These are phyloP conservation scores for Euryodendron excelsum DNA, from an alignment of 148 eudicot genomes.

Conservation along the genomic window DNA sequence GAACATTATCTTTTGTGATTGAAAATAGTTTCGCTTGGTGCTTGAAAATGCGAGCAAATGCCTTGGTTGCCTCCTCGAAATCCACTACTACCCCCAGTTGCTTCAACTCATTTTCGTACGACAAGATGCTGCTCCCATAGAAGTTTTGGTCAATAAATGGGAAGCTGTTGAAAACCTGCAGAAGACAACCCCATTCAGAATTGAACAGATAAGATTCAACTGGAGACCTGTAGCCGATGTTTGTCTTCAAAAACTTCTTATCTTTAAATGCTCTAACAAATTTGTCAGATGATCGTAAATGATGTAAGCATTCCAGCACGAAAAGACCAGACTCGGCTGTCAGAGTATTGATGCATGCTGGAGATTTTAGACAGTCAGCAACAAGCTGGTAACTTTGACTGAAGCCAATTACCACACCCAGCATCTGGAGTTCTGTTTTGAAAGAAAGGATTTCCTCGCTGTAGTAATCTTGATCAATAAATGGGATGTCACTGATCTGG, in stretches of 20 bases:
- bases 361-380: conserved; percentile 36
- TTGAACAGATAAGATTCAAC: conserved; percentile 39
- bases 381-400: conserved; percentile 35
- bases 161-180: conserved; percentile 43
- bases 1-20: conserved; percentile 32
- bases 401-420: conserved; percentile 47
- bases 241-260: conserved; percentile 44
- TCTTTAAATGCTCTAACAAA: conserved; percentile 31
- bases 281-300: conserved; percentile 20
- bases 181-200: conserved; percentile 55
- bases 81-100: conserved; percentile 52
- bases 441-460: conserved; percentile 30
- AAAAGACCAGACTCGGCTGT: conserved; percentile 32
- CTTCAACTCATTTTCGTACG: conserved; percentile 30
- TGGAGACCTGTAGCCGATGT: conserved; percentile 41
- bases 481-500: conserved; percentile 44
- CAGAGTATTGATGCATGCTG: conserved; percentile 16
- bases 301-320: conserved; percentile 37
- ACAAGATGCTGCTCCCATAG: conserved; percentile 35
- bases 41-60: conserved; percentile 39
- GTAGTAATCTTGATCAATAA: conserved; percentile 46
- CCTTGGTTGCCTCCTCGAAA: conserved; percentile 36
- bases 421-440: conserved; percentile 45
- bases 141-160: conserved; percentile 44
- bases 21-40: conserved; percentile 33